Evolutionary conservation across 2,329 filamentous ascomycete species (phyloP).

Genomic region (Chalaropsis ovoidea): DNA sequence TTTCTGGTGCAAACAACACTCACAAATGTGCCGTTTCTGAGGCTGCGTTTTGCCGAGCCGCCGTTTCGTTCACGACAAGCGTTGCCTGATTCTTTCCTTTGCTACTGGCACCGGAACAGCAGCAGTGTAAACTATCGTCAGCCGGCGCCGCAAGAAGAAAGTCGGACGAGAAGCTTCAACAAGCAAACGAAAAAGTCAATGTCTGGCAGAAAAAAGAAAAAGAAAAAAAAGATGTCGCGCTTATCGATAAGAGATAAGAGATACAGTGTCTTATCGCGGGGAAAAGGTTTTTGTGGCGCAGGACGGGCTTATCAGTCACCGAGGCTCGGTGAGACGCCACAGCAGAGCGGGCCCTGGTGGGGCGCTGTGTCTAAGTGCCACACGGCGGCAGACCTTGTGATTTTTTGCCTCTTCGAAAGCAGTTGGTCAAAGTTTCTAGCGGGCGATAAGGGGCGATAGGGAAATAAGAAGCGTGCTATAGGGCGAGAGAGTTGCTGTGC

Average conservation of each 20-base stretch:
- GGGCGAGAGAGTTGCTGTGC: no score
- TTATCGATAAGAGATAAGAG: conserved; percentile 17
- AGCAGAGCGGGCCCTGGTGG: background rate
- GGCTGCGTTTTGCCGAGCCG: no score
- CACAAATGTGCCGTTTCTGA: no score
- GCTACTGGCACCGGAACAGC: no score
- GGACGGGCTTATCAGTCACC: background rate
- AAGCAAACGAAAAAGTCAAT: background rate
- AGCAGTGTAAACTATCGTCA: conserved; percentile 5
- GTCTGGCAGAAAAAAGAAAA: background rate
- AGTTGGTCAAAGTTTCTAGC: no score
- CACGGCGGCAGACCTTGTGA: background rate
- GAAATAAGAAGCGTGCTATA: background rate
- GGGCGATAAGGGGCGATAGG: background rate
- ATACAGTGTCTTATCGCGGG: background rate
- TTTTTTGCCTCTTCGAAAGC: no score
- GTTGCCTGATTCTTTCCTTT: no score
- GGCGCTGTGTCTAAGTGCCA: conserved; percentile 14
- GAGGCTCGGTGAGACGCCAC: conserved; percentile 3
- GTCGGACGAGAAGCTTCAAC: background rate
- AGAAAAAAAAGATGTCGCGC: conserved; percentile 12
- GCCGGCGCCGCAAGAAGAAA: background rate
- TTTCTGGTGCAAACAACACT: no score
- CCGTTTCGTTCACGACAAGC: no score
- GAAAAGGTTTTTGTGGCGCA: background rate